A percentile compares a stretch with the other conserved stretches of the same genome.
Evolutionary conservation across 192 early-diverging fungal genomes (phyloP).

Genomic region (Backusella circina): DNA sequence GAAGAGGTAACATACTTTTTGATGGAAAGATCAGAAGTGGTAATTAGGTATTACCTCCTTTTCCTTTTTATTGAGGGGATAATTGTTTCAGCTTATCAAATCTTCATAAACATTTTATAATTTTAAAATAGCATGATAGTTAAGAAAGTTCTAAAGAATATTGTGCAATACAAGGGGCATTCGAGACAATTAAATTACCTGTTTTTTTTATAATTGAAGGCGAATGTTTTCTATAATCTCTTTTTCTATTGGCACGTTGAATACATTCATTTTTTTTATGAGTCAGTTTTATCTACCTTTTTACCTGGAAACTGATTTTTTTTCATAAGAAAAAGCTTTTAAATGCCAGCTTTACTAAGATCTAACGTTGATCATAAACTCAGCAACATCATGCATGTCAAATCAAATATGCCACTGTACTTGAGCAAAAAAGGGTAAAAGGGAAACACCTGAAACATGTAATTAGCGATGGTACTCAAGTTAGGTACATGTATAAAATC

Average conservation of each 20-base stretch:
- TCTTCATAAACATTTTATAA: background rate
- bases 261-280: background rate
- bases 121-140: background rate
- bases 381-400: background rate
- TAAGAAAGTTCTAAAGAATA: too few species aligned
- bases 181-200: background rate
- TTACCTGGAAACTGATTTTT: background rate
- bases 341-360: background rate
- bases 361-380: background rate
- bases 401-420: background rate
- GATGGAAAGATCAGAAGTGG: background rate
- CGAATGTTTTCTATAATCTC: background rate
- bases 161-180: background rate
- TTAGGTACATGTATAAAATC: background rate
- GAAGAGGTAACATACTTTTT: background rate
- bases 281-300: background rate
- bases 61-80: too few species aligned
- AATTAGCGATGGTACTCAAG: background rate
- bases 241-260: background rate
- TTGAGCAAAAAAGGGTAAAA: background rate
- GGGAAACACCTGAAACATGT: background rate
- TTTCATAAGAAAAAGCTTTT: background rate
- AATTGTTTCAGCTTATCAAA: background rate
- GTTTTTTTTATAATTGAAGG: background rate
- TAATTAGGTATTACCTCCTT: background rate